Percentiles rank a stretch among this genome's conserved stretches.
Conservation (phyloP, 108 stramenopile species). For the Skeletonema tropicum region DNA sequence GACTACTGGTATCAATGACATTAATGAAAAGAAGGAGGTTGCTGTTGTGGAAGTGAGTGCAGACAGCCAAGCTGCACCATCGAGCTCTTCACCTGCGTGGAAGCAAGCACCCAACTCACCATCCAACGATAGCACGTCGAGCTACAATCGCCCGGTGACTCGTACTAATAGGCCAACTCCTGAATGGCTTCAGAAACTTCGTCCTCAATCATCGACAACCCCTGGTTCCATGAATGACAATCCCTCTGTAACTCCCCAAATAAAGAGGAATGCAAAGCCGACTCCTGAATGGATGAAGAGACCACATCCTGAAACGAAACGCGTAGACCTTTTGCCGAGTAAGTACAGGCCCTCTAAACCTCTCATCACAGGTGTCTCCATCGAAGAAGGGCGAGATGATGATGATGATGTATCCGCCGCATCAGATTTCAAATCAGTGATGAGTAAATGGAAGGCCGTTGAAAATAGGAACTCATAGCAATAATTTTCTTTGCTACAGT, state of each 20-base stretch:
- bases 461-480: neutral
- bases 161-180: neutral
- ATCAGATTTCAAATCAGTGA: neutral
- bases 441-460: constrained; percentile 4
- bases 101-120: neutral
- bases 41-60: neutral
- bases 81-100: neutral
- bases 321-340: neutral
- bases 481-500: neutral
- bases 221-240: neutral
- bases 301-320: neutral
- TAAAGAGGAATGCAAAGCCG: neutral
- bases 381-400: neutral
- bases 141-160: neutral
- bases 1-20: neutral
- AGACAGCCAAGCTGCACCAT: neutral
- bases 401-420: neutral
- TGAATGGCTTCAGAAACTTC: neutral
- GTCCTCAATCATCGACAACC: neutral
- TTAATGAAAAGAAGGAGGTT: neutral
- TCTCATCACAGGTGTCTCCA: neutral
- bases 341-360: neutral
- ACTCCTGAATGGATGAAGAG: neutral
- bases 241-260: neutral
- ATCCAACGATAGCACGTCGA: neutral